Base-by-base conservation (phyloP, 768 basidiomycete genomes). In the Pluteus cervinus region DNA sequence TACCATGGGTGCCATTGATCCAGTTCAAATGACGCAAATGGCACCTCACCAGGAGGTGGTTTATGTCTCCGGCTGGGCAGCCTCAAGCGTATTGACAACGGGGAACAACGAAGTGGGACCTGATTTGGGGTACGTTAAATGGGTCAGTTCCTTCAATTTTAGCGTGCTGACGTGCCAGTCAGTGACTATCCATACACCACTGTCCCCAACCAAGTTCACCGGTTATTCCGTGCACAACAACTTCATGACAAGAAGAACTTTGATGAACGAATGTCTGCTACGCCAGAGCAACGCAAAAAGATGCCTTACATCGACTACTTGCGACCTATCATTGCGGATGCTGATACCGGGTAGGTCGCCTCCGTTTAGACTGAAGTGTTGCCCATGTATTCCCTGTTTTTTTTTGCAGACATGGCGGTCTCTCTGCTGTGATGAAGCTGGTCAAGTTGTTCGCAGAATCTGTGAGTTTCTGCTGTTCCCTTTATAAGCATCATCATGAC, bases 131-230 rank as follows among this genome's bases (percentile, higher is more conserved):
- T 69, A 67, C 68, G 81, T 77, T 48, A 21, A 26, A 22, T 36
- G 16, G 10, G 15, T 29, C 20, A 29, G 12, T 7, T 12, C 15
- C 35, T 15, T 44, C 28, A 29, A 22, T 35, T 15, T 39, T 18
- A 9, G 36, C 21, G 31, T 36, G 16, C 35, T 11, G 25, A 24
- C 29, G 16, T 8, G n/a, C n/a, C 29, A 16, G 32, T 3, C 42
- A 91, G 83, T 24, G 93, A 97, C 59, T 94, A 96, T 56, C 90
- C 92, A 1, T 96, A 96, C 58, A 92, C 90, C 7, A 94, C 91
- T 1, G 90, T 97, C 11, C 92, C 93, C 16, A 94, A 96, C 55
- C 91, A 94, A 56, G 92, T 96, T 0, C 86, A 94, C 39, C 75
- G 89, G 33, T 71, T 96, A 35, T 87, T 88, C 66, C 86, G 88